Percentiles rank a stretch among this genome's conserved stretches.
phyloP scores from a whole-genome alignment of 116 monocot genomes.

The Posidonia oceanica region DNA sequence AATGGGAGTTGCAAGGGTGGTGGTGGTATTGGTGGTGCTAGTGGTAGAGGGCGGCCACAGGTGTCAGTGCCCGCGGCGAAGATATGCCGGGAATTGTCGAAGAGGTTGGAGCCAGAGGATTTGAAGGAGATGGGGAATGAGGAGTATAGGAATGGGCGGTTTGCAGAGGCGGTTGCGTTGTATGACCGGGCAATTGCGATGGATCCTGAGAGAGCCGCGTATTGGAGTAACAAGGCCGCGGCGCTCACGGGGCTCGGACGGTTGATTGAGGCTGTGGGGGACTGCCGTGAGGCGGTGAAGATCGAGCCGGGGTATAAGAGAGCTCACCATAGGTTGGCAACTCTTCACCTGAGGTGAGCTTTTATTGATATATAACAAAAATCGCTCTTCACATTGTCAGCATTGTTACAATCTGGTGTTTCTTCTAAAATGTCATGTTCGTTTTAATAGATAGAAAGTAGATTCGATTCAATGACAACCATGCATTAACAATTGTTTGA shows the following conservation, averaged over 20 bases:
- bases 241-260: slow-evolving; percentile 37
- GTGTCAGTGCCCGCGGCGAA: neutral
- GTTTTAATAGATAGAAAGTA: too few relatives aligned
- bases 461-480: too few relatives aligned
- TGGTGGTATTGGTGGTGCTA: neutral
- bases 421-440: too few relatives aligned
- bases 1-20: neutral
- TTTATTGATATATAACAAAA: neutral
- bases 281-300: slow-evolving; percentile 48
- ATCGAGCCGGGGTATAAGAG: slow-evolving; percentile 46
- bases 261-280: slow-evolving; percentile 44
- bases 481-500: too few relatives aligned
- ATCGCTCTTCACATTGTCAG: too few relatives aligned
- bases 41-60: neutral
- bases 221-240: slow-evolving; percentile 64
- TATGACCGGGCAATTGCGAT: slow-evolving; percentile 54
- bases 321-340: slow-evolving; percentile 44
- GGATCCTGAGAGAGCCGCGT: slow-evolving; percentile 40
- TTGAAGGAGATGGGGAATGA: slow-evolving; percentile 71
- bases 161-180: slow-evolving; percentile 40
- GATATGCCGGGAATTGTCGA: slow-evolving; percentile 41
- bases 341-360: slow-evolving; percentile 46
- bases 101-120: slow-evolving; percentile 41
- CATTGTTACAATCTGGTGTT: too few relatives aligned
- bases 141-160: slow-evolving; percentile 59